Conservation (phyloP, 306 rosid species). For the Senna tora region DNA sequence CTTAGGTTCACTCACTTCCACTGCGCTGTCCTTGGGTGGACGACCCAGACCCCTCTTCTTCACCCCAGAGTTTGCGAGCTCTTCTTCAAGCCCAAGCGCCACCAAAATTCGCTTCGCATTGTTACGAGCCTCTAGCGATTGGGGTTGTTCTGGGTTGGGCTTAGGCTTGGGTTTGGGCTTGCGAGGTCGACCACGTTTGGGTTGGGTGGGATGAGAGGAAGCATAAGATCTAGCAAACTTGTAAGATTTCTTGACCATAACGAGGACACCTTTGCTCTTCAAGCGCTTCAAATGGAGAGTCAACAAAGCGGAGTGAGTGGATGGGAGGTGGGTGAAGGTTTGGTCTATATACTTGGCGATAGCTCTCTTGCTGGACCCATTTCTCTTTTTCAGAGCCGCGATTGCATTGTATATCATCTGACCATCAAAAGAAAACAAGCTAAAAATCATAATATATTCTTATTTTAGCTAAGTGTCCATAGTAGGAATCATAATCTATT, state of each 20-base stretch:
- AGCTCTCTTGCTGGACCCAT: constrained; percentile 79
- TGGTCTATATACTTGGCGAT: constrained; percentile 69
- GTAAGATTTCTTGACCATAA: constrained; percentile 70
- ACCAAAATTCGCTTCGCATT: constrained; percentile 38
- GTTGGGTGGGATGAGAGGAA: constrained; percentile 4
- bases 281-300: constrained; percentile 62
- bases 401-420: constrained; percentile 78
- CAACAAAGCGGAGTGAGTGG: constrained; percentile 50
- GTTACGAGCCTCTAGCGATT: neutral
- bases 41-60: constrained; percentile 50
- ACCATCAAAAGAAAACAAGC: too few relatives aligned
- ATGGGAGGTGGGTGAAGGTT: constrained; percentile 50
- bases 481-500: too few relatives aligned
- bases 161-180: constrained; percentile 60
- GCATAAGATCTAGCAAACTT: constrained; percentile 60
- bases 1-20: too few relatives aligned
- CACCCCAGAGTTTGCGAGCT: constrained; percentile 9
- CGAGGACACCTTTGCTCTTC: constrained; percentile 49
- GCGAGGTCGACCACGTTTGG: constrained; percentile 59
- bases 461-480: too few relatives aligned
- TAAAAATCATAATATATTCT: too few relatives aligned
- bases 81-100: constrained; percentile 53
- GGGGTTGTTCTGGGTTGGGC: neutral
- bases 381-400: constrained; percentile 58
- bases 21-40: too few relatives aligned